Evolutionary conservation across 169 alveolate species (phyloP).

Genomic region (Cystoisospora suis): DNA sequence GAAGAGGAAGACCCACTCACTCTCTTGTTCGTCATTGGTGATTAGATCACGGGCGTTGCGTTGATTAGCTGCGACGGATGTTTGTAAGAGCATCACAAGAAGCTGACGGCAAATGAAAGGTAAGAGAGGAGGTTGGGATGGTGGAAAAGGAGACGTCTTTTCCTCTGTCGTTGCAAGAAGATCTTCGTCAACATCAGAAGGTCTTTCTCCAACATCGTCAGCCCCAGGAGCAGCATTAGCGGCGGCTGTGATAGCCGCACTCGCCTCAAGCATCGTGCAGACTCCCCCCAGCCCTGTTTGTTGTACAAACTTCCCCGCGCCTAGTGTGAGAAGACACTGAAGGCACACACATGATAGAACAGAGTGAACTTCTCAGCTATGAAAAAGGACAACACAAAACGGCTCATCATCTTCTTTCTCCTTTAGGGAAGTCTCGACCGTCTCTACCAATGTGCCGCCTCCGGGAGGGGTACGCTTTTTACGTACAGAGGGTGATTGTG

Average conservation of each 20-base stretch:
- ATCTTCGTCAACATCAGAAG: too few species aligned
- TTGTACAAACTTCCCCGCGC: slow-evolving; percentile 36
- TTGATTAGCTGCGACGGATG: slow-evolving; percentile 30
- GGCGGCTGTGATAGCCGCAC: slow-evolving; percentile 48
- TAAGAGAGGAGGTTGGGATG: slow-evolving; percentile 17
- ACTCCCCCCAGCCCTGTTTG: slow-evolving; percentile 9
- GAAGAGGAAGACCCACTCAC: background rate
- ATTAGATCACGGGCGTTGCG: slow-evolving; percentile 22
- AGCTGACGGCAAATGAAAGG: slow-evolving; percentile 48
- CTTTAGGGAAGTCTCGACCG: too few species aligned
- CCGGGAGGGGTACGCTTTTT: too few species aligned
- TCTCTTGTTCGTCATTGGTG: slow-evolving; percentile 4
- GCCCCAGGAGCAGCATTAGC: background rate
- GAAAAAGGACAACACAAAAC: too few species aligned
- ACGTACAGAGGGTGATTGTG: too few species aligned
- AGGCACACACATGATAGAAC: background rate
- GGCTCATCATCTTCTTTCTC: too few species aligned
- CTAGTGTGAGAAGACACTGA: slow-evolving; percentile 53
- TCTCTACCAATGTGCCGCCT: too few species aligned
- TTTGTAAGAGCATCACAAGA: background rate
- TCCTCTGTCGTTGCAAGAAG: too few species aligned
- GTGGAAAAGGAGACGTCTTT: background rate
- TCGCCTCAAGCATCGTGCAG: slow-evolving; percentile 38
- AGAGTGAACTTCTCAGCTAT: too few species aligned
- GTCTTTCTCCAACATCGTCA: slow-evolving; percentile 1